Conservation (phyloP, 768 basidiomycete genomes). For the Suillus hirtellus region DNA sequence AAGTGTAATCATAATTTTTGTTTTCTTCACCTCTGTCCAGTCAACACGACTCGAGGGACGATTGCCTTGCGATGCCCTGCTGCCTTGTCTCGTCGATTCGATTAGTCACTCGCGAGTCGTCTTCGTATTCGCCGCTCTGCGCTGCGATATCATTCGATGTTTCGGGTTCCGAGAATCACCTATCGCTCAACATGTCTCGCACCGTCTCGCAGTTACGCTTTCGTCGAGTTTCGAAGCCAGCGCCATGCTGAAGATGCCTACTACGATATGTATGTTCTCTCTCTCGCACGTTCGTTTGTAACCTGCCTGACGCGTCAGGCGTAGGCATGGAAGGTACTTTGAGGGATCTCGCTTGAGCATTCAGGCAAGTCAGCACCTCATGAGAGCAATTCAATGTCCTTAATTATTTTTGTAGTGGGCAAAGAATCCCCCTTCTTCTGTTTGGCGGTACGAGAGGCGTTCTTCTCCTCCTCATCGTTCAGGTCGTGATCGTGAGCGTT, state of each 20-base stretch:
- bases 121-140: constrained; percentile 28
- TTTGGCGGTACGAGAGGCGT: constrained; percentile 74
- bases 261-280: constrained; percentile 68
- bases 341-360: constrained; percentile 76
- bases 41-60: constrained; percentile 38
- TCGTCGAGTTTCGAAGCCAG: constrained; percentile 78
- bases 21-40: constrained; percentile 36
- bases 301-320: constrained; percentile 16
- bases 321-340: constrained; percentile 74
- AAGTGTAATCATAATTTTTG: constrained; percentile 44
- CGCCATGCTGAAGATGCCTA: constrained; percentile 84
- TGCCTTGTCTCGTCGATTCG: constrained; percentile 31
- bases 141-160: constrained; percentile 32
- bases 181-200: constrained; percentile 59
- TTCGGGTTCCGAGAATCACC: constrained; percentile 42
- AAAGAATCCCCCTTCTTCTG: constrained; percentile 80
- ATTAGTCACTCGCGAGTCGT: constrained; percentile 31
- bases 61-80: constrained; percentile 23
- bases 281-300: background rate
- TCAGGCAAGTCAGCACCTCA: constrained; percentile 47
- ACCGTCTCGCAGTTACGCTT: constrained; percentile 72
- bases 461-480: constrained; percentile 44
- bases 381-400: background rate
- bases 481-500: constrained; percentile 45
- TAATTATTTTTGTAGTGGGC: constrained; percentile 58